Evolutionary conservation across 2,329 filamentous ascomycete species (phyloP), one percentile per base, ranked within the genome.

Genomic region (Sarocladiaceae sp.): DNA sequence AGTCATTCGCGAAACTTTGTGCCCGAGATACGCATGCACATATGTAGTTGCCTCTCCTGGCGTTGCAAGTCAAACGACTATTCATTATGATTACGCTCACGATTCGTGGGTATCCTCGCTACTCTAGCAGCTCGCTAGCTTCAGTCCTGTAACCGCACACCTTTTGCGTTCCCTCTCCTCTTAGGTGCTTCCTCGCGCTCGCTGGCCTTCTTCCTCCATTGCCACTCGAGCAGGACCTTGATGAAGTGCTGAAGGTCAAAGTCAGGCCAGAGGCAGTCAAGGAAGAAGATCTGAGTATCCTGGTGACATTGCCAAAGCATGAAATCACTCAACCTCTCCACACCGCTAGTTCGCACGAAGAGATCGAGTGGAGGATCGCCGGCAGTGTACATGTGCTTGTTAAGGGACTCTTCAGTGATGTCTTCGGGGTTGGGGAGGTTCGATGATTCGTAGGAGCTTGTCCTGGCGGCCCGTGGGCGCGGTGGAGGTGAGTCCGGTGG

Each of bases 251-350:
- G 93, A 4, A 99, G 77, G 65, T 96, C 91, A 61, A 99, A 97
- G 57, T 97, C 90, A 2, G 94, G 94, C 94, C 94, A 99, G 56
- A 96, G 76, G 58, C 90, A 94, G 61, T 96, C 82, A 53, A 97
- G 72, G 66, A 97, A 99, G 54, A 95, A 90, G 57, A 99, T 87
- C 55, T 96, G 88, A 0, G 94, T 97, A 57, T 93, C 79, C 64
- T 96, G 83, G 64, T 97, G 92, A 62, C 90, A 94, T 70, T 99
- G 94, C 94, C 94, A 99, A 29, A 99, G 83, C 92, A 99, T 94
- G 62, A 97, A 99, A 67, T 99, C 94, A 64, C 91, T 97, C 54
- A 99, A 75, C 47, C 94, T 82, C 68, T 92, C 87, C 13, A 99
- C 94, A 25, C 92, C 93, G 56, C 91, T 97, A 4, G 94, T 99